These are phyloP conservation scores for Herpetomonas samuelpessoai DNA, from an alignment of 208 protist genomes.

Conservation along the genomic window DNA sequence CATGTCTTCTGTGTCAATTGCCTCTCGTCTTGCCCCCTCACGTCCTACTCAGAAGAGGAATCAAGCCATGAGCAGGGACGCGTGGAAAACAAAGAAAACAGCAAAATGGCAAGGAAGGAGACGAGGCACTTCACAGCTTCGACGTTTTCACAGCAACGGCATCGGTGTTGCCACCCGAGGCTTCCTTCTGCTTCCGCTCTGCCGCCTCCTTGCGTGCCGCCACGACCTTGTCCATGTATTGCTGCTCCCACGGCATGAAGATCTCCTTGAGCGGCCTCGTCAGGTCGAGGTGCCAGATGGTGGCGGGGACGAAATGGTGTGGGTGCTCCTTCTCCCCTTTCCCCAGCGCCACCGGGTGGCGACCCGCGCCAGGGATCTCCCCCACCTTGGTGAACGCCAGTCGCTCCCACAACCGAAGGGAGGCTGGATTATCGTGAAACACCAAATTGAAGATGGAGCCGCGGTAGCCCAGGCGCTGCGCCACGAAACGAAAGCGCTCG, in stretches of 20 bases:
- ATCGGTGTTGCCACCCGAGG: too few species aligned
- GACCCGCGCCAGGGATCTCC: slow-evolving; percentile 14
- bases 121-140: too few species aligned
- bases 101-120: too few species aligned
- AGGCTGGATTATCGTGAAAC: slow-evolving; percentile 18
- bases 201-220: not conserved
- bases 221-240: not conserved
- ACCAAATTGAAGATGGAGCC: slow-evolving; percentile 25
- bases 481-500: slow-evolving; percentile 8
- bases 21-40: too few species aligned
- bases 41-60: too few species aligned
- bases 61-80: too few species aligned
- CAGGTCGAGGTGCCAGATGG: slow-evolving; percentile 14
- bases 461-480: slow-evolving; percentile 19
- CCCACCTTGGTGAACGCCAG: slow-evolving; percentile 13
- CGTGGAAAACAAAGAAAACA: too few species aligned
- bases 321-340: not conserved
- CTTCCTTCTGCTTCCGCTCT: not conserved
- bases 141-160: too few species aligned
- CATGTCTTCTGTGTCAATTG: too few species aligned
- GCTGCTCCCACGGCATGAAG: slow-evolving; percentile 11
- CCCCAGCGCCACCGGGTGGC: slow-evolving; percentile 5
- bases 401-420: slow-evolving; percentile 12
- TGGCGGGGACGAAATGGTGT: slow-evolving; percentile 9
- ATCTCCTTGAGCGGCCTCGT: slow-evolving; percentile 1